Evolutionary conservation across 345 rosid species (phyloP).

Genomic region (Schrenkiella parvula): DNA sequence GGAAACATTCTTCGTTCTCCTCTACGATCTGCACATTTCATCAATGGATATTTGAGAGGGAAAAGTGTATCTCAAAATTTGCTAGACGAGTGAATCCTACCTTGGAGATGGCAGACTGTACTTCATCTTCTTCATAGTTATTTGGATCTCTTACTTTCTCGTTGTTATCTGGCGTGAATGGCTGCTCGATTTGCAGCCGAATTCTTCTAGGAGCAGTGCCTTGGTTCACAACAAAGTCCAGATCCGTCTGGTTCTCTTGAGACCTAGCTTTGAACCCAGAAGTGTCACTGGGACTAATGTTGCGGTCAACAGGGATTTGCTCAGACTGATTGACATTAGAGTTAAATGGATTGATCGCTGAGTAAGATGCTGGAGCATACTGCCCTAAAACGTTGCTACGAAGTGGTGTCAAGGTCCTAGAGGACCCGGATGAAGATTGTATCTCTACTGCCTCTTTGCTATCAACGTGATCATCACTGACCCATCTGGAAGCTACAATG

Average conservation of each 20-base stretch:
- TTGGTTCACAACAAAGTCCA: constrained; percentile 35
- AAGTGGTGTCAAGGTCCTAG: constrained; percentile 20
- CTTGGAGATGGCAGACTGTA: constrained; percentile 27
- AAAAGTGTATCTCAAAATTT: neutral
- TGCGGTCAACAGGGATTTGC: constrained; percentile 29
- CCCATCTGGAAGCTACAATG: constrained; percentile 25
- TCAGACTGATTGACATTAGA: constrained; percentile 26
- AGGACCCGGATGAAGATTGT: constrained; percentile 36
- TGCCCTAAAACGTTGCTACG: constrained; percentile 29
- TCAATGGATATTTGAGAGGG: neutral
- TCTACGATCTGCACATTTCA: constrained; percentile 21
- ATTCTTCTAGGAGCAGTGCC: constrained; percentile 72
- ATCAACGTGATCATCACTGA: constrained; percentile 28
- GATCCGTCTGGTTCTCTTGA: constrained; percentile 35
- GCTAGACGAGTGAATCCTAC: neutral
- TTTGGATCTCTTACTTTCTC: constrained; percentile 11
- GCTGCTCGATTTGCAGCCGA: constrained; percentile 29
- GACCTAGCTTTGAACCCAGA: constrained; percentile 48
- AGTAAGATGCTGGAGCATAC: constrained; percentile 35
- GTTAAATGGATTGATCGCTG: constrained; percentile 38
- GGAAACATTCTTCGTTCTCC: constrained; percentile 6
- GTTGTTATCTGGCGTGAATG: neutral
- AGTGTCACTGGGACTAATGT: constrained; percentile 27
- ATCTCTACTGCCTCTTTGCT: constrained; percentile 35
- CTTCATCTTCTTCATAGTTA: constrained; percentile 30